phyloP scores from a whole-genome alignment of 352 stramenopile genomes.

The Pythium phragmitis region DNA sequence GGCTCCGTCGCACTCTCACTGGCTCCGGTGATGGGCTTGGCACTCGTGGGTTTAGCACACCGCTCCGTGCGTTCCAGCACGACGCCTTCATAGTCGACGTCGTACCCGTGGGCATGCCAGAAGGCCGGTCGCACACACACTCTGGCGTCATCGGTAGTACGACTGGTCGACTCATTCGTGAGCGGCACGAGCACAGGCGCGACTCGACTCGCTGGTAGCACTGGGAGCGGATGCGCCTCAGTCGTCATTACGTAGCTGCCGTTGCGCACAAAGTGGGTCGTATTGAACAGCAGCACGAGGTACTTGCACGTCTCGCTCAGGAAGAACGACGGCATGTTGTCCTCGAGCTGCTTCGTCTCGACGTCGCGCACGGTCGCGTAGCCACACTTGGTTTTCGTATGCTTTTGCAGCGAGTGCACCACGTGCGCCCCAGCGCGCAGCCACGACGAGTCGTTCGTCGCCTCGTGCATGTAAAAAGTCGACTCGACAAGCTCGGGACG shows the following conservation, averaged over 20 bases:
- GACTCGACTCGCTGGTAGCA: conserved; percentile 46
- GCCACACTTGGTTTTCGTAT: conserved; percentile 91
- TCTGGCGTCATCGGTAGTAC: conserved; percentile 5
- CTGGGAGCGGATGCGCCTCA: conserved; percentile 94
- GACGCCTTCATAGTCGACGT: conserved; percentile 52
- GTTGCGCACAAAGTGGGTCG: conserved; percentile 87
- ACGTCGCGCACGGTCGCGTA: conserved; percentile 91
- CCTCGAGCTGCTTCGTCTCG: conserved; percentile 84
- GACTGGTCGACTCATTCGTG: neutral
- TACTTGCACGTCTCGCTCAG: conserved; percentile 99
- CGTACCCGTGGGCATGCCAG: conserved; percentile 55
- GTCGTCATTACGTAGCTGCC: conserved; percentile 95
- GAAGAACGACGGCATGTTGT: conserved; percentile 99
- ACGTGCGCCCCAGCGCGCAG: conserved; percentile 73
- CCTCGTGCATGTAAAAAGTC: conserved; percentile 94
- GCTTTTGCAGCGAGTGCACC: conserved; percentile 88
- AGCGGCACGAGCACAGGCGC: conserved; percentile 38
- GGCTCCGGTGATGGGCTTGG: neutral
- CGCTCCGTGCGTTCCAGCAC: conserved; percentile 45
- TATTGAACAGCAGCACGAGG: conserved; percentile 96
- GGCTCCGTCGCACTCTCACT: neutral
- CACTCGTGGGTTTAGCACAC: conserved; percentile 30
- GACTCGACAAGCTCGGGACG: conserved; percentile 98
- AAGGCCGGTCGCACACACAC: conserved; percentile 44
- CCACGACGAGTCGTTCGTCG: conserved; percentile 84